These are phyloP conservation scores for Nitzschia palea DNA, from an alignment of 108 stramenopile species.

Conservation along the genomic window DNA sequence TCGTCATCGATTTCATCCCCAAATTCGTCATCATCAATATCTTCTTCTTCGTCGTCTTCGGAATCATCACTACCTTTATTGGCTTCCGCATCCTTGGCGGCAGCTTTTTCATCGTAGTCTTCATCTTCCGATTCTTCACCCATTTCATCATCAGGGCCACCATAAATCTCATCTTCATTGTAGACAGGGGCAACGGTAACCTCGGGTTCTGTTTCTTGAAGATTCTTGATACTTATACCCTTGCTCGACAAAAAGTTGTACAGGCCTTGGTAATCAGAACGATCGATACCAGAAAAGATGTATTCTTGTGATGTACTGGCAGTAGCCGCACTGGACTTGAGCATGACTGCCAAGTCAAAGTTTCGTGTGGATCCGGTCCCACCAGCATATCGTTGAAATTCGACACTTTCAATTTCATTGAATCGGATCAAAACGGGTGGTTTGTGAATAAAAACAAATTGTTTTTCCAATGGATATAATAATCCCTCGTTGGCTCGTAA, in stretches of 20 bases:
- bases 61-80: conserved; percentile 10
- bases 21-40: conserved; percentile 46
- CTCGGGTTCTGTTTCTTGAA: conserved; percentile 53
- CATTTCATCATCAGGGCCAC: conserved; percentile 53
- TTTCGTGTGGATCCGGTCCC: conserved; percentile 90
- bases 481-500: conserved; percentile 94
- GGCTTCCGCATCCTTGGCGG: conserved; percentile 47
- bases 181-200: conserved; percentile 48
- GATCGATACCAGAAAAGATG: conserved; percentile 88
- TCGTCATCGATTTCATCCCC: conserved; percentile 60
- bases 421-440: conserved; percentile 96
- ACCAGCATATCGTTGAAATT: conserved; percentile 95
- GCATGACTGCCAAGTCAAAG: conserved; percentile 87
- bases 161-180: conserved; percentile 72
- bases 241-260: conserved; percentile 88
- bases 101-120: conserved; percentile 59
- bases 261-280: conserved; percentile 82
- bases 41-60: conserved; percentile 7
- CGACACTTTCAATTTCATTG: conserved; percentile 94
- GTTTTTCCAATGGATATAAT: conserved; percentile 97
- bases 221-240: conserved; percentile 91
- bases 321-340: conserved; percentile 52
- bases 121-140: conserved; percentile 62
- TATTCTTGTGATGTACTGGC: conserved; percentile 63
- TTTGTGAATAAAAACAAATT: conserved; percentile 99